Base-by-base conservation (phyloP, 1,284 basidiomycete species). In the Malassezia sympodialis region DNA sequence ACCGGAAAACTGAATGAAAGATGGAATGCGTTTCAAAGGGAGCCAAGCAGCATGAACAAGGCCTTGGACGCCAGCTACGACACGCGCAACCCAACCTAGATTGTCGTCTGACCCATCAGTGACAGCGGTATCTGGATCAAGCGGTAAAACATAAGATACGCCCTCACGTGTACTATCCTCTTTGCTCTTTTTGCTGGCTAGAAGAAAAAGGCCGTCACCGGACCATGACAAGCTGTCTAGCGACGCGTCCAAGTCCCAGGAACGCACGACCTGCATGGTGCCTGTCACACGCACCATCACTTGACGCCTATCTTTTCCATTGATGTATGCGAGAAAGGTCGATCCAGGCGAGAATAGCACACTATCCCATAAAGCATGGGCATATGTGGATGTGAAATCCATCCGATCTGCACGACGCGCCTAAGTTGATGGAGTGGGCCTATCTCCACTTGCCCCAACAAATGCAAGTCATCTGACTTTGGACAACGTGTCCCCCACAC, bases 281-380 rank as follows among this genome's bases (percentile, higher is more conserved):
- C 62, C 65, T 44, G 62, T 60, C 31, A 65, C 63, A 11, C 68
- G 44, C 10, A 70, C 62, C 0, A 64, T 51, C 17, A 68, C 51
- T 2, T 61, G 56, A 10, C 21, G 46, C 4, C 34, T 11, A 41
- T 51, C 40, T 6, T 50, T 46, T 14, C 63, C 66, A 2, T 53
- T 60, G 1, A 68, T 55, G 8, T 62, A 70, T 23, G 66, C 67
- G 12, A 70, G 40, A 47, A 70, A 70, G 30, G 66, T 70, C 2
- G 68, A 70, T 21, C 66, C 66, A 1, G 68, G 68, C n/a, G 68
- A 70, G 44, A 65, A 70, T 49, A 54, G 35, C 43, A 70, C 50
- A 51, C 63, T 64, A 21, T 60, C 59, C 49, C 53, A 50, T 17
- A 61, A 59, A n/a, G 65, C 61, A 51, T 70, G 66, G 23, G 52